A percentile compares a stretch with the other conserved stretches of the same genome.
Evolutionary conservation across 495 filamentous ascomycete species (phyloP).

Genomic region (Podospora conica): DNA sequence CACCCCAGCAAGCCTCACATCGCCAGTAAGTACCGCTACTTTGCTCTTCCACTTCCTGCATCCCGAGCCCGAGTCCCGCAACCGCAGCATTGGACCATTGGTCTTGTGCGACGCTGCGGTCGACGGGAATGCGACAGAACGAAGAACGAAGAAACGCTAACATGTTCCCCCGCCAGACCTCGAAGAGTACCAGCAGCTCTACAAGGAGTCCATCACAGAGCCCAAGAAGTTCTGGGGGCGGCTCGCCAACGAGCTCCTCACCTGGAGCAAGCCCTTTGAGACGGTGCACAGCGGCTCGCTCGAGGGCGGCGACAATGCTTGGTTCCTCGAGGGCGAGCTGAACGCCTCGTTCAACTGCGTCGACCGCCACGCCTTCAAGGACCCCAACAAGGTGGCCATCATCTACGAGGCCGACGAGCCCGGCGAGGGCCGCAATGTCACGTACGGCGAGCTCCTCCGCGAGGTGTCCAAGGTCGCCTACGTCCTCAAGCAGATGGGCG

Average conservation of each 20-base stretch:
- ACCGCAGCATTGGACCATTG: constrained; percentile 1
- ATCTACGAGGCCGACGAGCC: constrained; percentile 98
- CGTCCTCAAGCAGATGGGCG: constrained; percentile 87
- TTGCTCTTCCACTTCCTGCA: background rate
- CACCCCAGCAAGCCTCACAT: constrained; percentile 55
- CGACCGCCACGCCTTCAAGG: constrained; percentile 88
- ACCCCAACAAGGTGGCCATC: constrained; percentile 88
- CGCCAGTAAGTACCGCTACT: constrained; percentile 35
- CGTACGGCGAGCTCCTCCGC: constrained; percentile 88
- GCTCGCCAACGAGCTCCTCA: constrained; percentile 79
- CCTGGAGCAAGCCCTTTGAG: constrained; percentile 87
- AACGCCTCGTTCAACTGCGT: constrained; percentile 98
- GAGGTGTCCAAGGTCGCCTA: constrained; percentile 83
- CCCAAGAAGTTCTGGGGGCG: constrained; percentile 88
- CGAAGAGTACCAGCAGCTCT: constrained; percentile 85
- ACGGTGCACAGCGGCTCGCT: constrained; percentile 80
- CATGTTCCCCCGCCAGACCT: constrained; percentile 37
- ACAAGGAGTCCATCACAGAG: constrained; percentile 91
- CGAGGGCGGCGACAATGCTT: constrained; percentile 75
- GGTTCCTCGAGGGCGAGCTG: constrained; percentile 90
- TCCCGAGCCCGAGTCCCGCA: too few relatives aligned
- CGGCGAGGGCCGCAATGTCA: constrained; percentile 78
- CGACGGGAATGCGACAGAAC: background rate
- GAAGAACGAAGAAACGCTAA: constrained; percentile 13
- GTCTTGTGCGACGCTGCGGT: background rate